These are phyloP conservation scores for Cryptococcus sp. DNA, from an alignment of 1,284 basidiomycete genomes.

Conservation along the genomic window DNA sequence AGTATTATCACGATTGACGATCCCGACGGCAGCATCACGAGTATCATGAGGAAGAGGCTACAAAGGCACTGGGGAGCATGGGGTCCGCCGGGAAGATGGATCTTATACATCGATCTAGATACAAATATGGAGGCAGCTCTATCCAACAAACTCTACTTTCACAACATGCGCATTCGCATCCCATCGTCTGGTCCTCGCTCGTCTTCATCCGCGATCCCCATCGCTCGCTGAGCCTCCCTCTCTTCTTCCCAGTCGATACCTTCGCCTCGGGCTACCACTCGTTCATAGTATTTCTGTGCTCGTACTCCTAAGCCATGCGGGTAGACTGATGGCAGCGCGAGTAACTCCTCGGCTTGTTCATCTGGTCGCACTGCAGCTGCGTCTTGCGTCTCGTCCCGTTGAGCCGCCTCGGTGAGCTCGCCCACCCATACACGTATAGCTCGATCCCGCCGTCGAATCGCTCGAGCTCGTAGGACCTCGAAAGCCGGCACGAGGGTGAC, in stretches of 20 bases:
- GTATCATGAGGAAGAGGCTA: too few relatives aligned
- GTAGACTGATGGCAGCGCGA: slow-evolving; percentile 7
- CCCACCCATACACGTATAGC: slow-evolving; percentile 32
- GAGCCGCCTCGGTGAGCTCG: slow-evolving; percentile 6
- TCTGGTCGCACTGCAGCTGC: neutral
- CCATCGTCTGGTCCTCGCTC: slow-evolving; percentile 1
- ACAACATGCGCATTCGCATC: slow-evolving; percentile 5
- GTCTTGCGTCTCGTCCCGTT: neutral
- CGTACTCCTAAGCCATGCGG: slow-evolving; percentile 23
- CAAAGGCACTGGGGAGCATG: too few relatives aligned
- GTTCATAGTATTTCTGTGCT: slow-evolving; percentile 32
- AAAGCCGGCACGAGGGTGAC: slow-evolving; percentile 39
- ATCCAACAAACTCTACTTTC: too few relatives aligned
- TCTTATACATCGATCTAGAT: too few relatives aligned
- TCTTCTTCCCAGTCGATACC: slow-evolving; percentile 46
- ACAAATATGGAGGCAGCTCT: too few relatives aligned
- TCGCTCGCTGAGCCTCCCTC: slow-evolving; percentile 19
- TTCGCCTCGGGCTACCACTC: slow-evolving; percentile 30
- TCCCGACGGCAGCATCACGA: too few relatives aligned
- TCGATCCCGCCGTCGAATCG: slow-evolving; percentile 34
- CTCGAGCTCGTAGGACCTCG: slow-evolving; percentile 29
- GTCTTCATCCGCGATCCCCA: slow-evolving; percentile 4
- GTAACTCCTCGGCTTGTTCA: neutral
- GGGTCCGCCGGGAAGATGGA: too few relatives aligned
- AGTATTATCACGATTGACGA: slow-evolving; percentile 34